Base-by-base conservation (phyloP, 768 basidiomycete species). In the Mycena olivaceomarginata region DNA sequence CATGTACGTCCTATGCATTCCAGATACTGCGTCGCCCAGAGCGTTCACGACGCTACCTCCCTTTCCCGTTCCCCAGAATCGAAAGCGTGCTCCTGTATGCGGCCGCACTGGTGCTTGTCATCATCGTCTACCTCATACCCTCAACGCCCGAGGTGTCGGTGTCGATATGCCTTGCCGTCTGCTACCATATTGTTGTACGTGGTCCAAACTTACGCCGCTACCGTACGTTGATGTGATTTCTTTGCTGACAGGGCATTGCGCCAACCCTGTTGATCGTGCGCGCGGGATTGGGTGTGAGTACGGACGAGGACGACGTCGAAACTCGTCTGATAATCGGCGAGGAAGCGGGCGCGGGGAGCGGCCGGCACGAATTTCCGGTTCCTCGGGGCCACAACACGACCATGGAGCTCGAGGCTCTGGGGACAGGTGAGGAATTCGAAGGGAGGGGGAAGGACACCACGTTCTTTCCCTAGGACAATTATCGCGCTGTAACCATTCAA, bases 81-180 rank as follows among this genome's bases (percentile, higher is more conserved):
- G 74, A 69, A 69, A 75, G 74, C 60, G 74, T 60, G 15, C 46
- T 75, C 31, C 64, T 75, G 25, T 75, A 75, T 43, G 67, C 74
- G 4, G 67, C 51, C 59, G 37, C 65, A 10, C 67, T 75, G 12
- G 22, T 20, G 16, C 22, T 75, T n/a, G 25, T 25, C 48, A 13
- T 75, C 45, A 46, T 22, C 16, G 1, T 60, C 10, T 74, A 39
- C 48, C 4, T 69, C 4, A 48, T 39, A 8, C 67, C 60, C 37
- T 15, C 41, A 6, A 74, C 59, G 45, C 60, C 67, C 10, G 63
- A 46, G n/a, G n/a, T 18, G 20, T 75, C 74, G 13, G 67, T 75
- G 9, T 20, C 69, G 8, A 53, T 75, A 51, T 68, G 67, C 22
- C 43, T 69, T 15, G 74, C 67, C 0, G 66, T 56, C 16, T 68